phyloP scores from a whole-genome alignment of 495 filamentous ascomycete species.

The Hypoxylon fragiforme region DNA sequence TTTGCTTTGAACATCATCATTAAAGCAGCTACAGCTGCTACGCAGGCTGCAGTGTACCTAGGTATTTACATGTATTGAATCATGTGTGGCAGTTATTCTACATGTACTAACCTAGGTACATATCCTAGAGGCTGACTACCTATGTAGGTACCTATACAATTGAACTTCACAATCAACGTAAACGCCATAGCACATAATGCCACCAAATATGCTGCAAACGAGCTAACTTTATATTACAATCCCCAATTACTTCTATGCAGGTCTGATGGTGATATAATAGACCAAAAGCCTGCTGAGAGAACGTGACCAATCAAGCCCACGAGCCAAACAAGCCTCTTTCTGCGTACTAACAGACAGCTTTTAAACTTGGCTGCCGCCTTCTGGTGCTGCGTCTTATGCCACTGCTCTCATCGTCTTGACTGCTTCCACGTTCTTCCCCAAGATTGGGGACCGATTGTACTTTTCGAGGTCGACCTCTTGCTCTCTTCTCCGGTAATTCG shows the following conservation, averaged over 20 bases:
- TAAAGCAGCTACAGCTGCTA: neutral
- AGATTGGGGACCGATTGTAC: neutral
- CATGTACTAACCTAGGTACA: neutral
- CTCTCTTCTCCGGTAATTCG: conserved; percentile 20
- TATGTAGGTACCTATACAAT: conserved; percentile 21
- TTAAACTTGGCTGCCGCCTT: conserved; percentile 23
- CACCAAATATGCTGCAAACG: conserved; percentile 12
- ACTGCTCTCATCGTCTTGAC: conserved; percentile 3
- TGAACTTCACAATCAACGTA: conserved; percentile 3
- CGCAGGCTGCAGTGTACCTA: too few species aligned
- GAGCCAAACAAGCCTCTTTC: neutral
- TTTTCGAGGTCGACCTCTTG: conserved; percentile 20
- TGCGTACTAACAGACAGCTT: conserved; percentile 9
- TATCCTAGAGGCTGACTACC: neutral
- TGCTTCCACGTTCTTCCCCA: conserved; percentile 1
- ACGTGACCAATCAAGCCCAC: neutral
- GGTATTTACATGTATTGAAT: conserved; percentile 4
- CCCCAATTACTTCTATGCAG: neutral
- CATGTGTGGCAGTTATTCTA: neutral
- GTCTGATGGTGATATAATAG: neutral
- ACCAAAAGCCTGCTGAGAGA: neutral
- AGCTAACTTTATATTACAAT: conserved; percentile 15
- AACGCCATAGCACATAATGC: conserved; percentile 20
- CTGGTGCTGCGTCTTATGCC: conserved; percentile 22
- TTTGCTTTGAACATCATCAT: neutral